A percentile compares a stretch with the other conserved stretches of the same genome.
phyloP scores from a whole-genome alignment of 805 yeast genomes.

The Priceomyces castillae region DNA sequence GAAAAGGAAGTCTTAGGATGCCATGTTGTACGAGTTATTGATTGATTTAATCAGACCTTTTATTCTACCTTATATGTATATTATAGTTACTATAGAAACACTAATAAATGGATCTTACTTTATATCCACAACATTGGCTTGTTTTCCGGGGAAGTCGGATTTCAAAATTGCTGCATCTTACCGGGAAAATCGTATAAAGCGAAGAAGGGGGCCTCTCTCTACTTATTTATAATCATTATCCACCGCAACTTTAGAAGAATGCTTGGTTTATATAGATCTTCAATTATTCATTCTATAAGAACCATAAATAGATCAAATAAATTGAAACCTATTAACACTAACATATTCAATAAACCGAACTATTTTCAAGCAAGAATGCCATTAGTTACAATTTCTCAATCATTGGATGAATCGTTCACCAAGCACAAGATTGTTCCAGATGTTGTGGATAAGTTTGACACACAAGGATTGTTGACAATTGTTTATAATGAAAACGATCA shows the following conservation, averaged over 20 bases:
- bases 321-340: conserved; percentile 2
- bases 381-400: conserved; percentile 53
- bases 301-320: conserved; percentile 2
- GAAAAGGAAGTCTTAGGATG: not conserved
- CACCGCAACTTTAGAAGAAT: conserved; percentile 5
- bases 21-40: not conserved
- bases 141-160: conserved; percentile 2
- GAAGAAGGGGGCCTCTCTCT: not conserved
- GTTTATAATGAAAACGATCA: conserved; percentile 54
- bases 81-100: conserved; percentile 1
- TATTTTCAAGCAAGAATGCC: conserved; percentile 28
- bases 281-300: conserved; percentile 5
- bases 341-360: conserved; percentile 1
- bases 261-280: conserved; percentile 4
- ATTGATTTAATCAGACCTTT: not conserved
- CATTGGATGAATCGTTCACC: conserved; percentile 48
- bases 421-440: conserved; percentile 54
- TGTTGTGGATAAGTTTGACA: conserved; percentile 46
- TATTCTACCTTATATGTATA: conserved; percentile 1
- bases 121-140: not conserved
- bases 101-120: not conserved
- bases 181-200: not conserved
- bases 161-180: not conserved
- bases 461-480: conserved; percentile 60
- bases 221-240: conserved; percentile 3